Evolutionary conservation across 176 grass and related monocot genomes (phyloP).

Genomic region (Lolium multiflorum): DNA sequence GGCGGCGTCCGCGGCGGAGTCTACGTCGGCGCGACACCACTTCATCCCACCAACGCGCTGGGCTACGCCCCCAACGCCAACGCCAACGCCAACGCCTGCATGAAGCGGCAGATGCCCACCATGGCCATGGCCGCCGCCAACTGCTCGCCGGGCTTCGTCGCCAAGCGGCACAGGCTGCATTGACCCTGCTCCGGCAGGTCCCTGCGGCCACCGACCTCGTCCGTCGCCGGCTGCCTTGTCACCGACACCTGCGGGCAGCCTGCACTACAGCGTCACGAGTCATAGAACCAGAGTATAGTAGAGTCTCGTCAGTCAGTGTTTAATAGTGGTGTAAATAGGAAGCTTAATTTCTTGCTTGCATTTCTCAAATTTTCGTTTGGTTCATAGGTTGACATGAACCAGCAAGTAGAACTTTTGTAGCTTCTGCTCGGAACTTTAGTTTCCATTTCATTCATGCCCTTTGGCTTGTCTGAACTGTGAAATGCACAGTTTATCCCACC

Average conservation of each 20-base stretch:
- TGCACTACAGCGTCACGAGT: conserved; percentile 38
- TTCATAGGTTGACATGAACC: conserved; percentile 44
- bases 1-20: background rate
- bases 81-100: conserved; percentile 38
- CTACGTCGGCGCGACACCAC: background rate
- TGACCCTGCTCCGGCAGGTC: conserved; percentile 11
- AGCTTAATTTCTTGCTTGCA: background rate
- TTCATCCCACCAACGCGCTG: background rate
- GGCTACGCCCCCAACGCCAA: conserved; percentile 11
- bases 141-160: conserved; percentile 40
- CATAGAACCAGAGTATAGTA: conserved; percentile 50
- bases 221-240: background rate
- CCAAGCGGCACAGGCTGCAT: conserved; percentile 61
- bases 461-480: conserved; percentile 20
- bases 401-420: background rate
- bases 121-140: conserved; percentile 25
- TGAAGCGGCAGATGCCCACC: conserved; percentile 40
- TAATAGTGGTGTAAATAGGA: conserved; percentile 44
- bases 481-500: conserved; percentile 5
- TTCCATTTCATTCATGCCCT: conserved; percentile 28
- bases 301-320: conserved; percentile 34
- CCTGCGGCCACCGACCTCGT: background rate
- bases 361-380: background rate
- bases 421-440: conserved; percentile 24
- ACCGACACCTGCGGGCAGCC: background rate